These are phyloP conservation scores for Aureobasidium sp. DNA, from an alignment of 2,329 filamentous ascomycete species.

Conservation along the genomic window DNA sequence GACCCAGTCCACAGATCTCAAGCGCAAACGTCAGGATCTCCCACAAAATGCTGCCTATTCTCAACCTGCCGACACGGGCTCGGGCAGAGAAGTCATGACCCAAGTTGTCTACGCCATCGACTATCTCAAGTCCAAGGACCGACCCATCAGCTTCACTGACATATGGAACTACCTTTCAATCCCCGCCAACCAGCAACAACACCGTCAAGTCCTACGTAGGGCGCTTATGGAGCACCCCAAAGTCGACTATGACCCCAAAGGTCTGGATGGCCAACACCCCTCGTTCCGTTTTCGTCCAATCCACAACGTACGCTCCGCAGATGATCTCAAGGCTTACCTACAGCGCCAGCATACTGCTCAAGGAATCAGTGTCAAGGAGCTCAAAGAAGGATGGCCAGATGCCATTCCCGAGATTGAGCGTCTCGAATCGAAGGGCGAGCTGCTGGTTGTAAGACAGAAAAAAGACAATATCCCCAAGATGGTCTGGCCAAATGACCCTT, in stretches of 20 bases:
- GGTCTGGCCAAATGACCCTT: conserved; percentile 81
- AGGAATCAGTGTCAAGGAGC: conserved; percentile 76
- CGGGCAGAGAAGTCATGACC: conserved; percentile 74
- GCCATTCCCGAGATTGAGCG: conserved; percentile 71
- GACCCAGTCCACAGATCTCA: conserved; percentile 37
- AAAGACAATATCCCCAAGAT: conserved; percentile 83
- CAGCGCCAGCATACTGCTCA: conserved; percentile 75
- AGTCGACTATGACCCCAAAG: conserved; percentile 49
- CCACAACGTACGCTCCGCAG: conserved; percentile 72
- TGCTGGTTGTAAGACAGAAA: conserved; percentile 82
- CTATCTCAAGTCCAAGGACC: conserved; percentile 65
- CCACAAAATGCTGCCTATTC: conserved; percentile 56
- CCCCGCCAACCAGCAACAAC: conserved; percentile 36
- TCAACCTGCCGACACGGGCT: conserved; percentile 68
- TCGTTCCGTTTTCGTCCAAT: conserved; percentile 78
- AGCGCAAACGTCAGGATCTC: conserved; percentile 54
- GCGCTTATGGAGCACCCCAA: conserved; percentile 62
- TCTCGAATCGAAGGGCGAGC: conserved; percentile 69
- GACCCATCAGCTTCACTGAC: conserved; percentile 63
- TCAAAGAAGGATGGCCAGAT: conserved; percentile 92
- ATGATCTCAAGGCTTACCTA: conserved; percentile 71
- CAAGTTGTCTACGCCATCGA: conserved; percentile 83
- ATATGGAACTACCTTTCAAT: conserved; percentile 77
- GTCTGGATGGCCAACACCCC: conserved; percentile 53
- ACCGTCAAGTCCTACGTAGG: conserved; percentile 56